Base-by-base conservation (phyloP, 2,329 filamentous ascomycete species). In the Colletotrichum sp. region DNA sequence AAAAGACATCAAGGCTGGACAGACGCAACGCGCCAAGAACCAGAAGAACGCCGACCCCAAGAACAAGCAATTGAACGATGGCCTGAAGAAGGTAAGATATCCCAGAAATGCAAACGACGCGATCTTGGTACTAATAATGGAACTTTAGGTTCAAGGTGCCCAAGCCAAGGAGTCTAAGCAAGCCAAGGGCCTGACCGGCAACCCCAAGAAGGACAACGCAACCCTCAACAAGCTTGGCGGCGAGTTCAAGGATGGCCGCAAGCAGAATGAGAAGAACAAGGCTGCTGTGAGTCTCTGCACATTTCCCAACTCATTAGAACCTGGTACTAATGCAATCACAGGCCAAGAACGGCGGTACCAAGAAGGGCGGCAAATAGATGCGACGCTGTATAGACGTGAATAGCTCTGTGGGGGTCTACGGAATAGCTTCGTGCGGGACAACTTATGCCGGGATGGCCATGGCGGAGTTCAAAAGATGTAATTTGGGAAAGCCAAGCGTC, bases 221-320 rank as follows among this genome's bases (percentile, higher is more conserved):
- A 75, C 73, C 3, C 55, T 75, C 6, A 75, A 64, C 2, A 49
- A 29, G 6, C 63, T 75, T 6, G 11, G 29, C 1, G 16, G 30
- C 3, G 73, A 75, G 57, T 68, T 75, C 7, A 27, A 22, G 7
- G n/a, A 13, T 0, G 73, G 73, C 6, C 62, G 25, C 8, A n/a
- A 75, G 15, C 19, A 34, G 63, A 75, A 75, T 16, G 27, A 72
- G 32, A 52, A 27, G 25, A 75, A 75, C 32, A 44, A 64, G 30
- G 13, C 59, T 8, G 73, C 73, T 11, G 73, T 75, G 25, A 72
- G 73, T 67, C 7, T 0, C 34, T 16, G 8, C 34, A 36, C 7
- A 16, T 16, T 1, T 15, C 34, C 1, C 8, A 2, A 36, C 1
- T 3, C 2, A 36, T 0, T 3, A 16, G 34, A 39, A 39, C 19